A percentile compares a stretch with the other conserved stretches of the same genome.
phyloP scores from a whole-genome alignment of 1,139 yeast species.

The Magnusiomyces suaveolens region DNA sequence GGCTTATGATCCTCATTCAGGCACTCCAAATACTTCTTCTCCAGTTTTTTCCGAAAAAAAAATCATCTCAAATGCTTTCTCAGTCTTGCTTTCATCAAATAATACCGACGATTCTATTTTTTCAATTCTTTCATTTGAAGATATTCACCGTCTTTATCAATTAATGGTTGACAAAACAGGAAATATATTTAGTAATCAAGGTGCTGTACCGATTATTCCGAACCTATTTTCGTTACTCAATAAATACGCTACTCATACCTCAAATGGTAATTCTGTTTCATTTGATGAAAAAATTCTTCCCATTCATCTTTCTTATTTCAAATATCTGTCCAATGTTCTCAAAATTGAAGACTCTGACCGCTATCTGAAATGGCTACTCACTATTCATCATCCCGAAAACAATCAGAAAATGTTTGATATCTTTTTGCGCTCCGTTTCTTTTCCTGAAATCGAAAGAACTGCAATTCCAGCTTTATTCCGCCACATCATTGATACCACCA shows the following conservation, averaged over 20 bases:
- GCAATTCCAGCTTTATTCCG: slow-evolving; percentile 12
- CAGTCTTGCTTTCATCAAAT: neutral
- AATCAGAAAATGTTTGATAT: slow-evolving; percentile 4
- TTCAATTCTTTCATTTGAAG: neutral
- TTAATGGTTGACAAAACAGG: slow-evolving; percentile 4
- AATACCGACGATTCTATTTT: neutral
- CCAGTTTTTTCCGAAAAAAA: neutral
- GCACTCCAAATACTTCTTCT: neutral
- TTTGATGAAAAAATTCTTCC: slow-evolving; percentile 3
- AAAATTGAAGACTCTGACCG: slow-evolving; percentile 7
- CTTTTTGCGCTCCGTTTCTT: slow-evolving; percentile 4
- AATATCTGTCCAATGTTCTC: slow-evolving; percentile 8
- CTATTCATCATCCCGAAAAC: slow-evolving; percentile 4
- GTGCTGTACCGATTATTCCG: slow-evolving; percentile 1
- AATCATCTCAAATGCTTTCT: neutral
- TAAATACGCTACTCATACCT: neutral
- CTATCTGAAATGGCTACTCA: slow-evolving; percentile 11
- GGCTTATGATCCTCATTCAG: neutral
- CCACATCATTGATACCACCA: neutral
- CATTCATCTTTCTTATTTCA: slow-evolving; percentile 7
- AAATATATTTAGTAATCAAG: neutral
- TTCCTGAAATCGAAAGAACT: slow-evolving; percentile 8
- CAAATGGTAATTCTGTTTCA: slow-evolving; percentile 7
- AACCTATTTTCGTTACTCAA: slow-evolving; percentile 4
- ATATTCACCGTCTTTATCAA: neutral